Evolutionary conservation across 2,329 filamentous ascomycete genomes (phyloP).

Genomic region (Colletotrichum sp.): DNA sequence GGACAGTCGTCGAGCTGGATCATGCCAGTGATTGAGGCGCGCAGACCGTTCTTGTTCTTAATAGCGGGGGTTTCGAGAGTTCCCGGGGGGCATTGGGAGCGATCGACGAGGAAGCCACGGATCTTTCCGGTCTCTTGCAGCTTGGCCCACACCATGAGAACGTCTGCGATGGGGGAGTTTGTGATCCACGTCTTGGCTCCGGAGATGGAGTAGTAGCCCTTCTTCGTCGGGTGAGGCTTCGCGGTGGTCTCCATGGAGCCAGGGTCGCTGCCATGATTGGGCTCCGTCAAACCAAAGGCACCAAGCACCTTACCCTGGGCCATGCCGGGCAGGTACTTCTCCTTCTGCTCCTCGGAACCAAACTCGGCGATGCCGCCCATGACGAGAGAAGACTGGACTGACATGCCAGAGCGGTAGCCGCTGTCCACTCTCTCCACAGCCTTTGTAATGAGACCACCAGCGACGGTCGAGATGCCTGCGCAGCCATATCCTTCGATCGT

Average conservation of each 20-base stretch:
- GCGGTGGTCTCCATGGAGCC: slow-evolving; percentile 89
- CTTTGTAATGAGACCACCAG: slow-evolving; percentile 86
- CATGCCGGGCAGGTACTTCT: slow-evolving; percentile 80
- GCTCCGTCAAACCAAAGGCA: slow-evolving; percentile 89
- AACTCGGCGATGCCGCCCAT: slow-evolving; percentile 94
- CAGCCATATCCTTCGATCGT: slow-evolving; percentile 89
- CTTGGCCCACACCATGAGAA: slow-evolving; percentile 92
- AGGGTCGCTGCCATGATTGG: slow-evolving; percentile 91
- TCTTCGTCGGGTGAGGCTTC: slow-evolving; percentile 83
- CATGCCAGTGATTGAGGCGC: slow-evolving; percentile 96
- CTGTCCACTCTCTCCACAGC: slow-evolving; percentile 92
- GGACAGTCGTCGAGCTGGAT: slow-evolving; percentile 93
- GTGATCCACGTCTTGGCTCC: slow-evolving; percentile 96
- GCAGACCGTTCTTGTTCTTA: slow-evolving; percentile 93
- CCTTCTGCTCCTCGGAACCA: slow-evolving; percentile 85
- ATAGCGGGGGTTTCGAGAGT: slow-evolving; percentile 90
- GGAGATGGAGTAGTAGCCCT: slow-evolving; percentile 79
- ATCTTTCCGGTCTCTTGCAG: slow-evolving; percentile 92
- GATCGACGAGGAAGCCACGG: slow-evolving; percentile 87
- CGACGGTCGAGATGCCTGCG: slow-evolving; percentile 85
- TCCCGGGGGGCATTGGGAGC: slow-evolving; percentile 82
- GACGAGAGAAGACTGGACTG: slow-evolving; percentile 88
- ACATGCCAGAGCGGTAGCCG: slow-evolving; percentile 91
- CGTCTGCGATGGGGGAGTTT: slow-evolving; percentile 87
- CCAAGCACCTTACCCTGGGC: slow-evolving; percentile 83